phyloP scores from a whole-genome alignment of 129 eudicot genomes.

The Saussurea involucrata region DNA sequence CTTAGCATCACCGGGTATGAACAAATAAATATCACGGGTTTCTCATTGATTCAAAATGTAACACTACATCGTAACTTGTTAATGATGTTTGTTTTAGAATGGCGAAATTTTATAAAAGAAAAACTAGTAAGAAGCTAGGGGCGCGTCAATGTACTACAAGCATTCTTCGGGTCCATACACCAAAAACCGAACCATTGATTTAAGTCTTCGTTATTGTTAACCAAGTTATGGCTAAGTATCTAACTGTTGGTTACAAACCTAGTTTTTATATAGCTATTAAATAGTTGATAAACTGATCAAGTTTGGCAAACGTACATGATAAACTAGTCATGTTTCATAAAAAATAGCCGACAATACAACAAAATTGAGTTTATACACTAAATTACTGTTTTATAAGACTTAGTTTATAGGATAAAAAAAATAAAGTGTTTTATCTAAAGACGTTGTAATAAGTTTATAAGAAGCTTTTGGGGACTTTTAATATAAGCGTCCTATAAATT shows the following conservation, averaged over 20 bases:
- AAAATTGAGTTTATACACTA: no score
- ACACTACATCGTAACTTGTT: background rate
- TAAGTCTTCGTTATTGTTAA: background rate
- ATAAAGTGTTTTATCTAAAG: no score
- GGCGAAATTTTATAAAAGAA: no score
- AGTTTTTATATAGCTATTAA: background rate
- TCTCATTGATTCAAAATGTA: background rate
- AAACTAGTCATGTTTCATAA: background rate
- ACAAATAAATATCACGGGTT: background rate
- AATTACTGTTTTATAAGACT: no score
- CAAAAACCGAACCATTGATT: background rate
- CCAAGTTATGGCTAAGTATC: background rate
- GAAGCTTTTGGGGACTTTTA: no score
- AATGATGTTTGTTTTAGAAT: background rate
- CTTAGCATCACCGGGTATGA: background rate
- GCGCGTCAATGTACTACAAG: no score
- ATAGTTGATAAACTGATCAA: background rate
- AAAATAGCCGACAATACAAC: no score
- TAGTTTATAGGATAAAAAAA: no score
- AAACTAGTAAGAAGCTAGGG: no score
- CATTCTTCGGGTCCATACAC: no score
- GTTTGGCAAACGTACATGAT: background rate
- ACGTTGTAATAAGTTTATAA: no score
- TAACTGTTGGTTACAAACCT: background rate
- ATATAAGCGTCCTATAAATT: no score